Percentiles rank a stretch among this genome's conserved stretches.
Conservation (phyloP, 2,329 filamentous ascomycete species). For the Neoascochyta sp. region DNA sequence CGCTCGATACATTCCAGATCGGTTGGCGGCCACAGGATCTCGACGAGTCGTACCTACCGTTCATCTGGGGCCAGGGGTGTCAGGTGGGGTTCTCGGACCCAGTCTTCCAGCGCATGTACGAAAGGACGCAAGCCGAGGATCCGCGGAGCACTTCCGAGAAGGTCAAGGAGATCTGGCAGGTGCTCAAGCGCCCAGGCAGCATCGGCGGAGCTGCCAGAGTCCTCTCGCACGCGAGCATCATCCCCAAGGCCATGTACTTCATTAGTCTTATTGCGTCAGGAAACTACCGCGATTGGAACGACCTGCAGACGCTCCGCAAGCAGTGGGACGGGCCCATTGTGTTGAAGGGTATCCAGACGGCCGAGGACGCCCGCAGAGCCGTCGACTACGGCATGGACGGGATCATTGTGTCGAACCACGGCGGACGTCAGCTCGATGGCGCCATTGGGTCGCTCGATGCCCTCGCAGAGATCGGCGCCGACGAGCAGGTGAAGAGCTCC, state of each 20-base stretch:
- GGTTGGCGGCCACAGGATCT: slow-evolving; percentile 67
- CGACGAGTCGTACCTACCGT: slow-evolving; percentile 59
- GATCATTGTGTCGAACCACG: slow-evolving; percentile 40
- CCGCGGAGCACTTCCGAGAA: slow-evolving; percentile 30
- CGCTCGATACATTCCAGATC: slow-evolving; percentile 67
- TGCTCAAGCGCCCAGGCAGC: slow-evolving; percentile 36
- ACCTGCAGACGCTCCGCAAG: slow-evolving; percentile 30
- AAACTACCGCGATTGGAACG: slow-evolving; percentile 34
- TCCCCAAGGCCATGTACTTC: slow-evolving; percentile 39
- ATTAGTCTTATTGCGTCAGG: slow-evolving; percentile 35
- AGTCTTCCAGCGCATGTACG: slow-evolving; percentile 34
- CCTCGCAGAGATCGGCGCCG: slow-evolving; percentile 34
- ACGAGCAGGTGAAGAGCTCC: slow-evolving; percentile 29
- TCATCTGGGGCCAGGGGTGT: slow-evolving; percentile 46
- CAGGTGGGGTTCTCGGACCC: slow-evolving; percentile 38
- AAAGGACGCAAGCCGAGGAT: slow-evolving; percentile 31
- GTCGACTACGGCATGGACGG: slow-evolving; percentile 37
- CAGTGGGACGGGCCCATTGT: slow-evolving; percentile 40
- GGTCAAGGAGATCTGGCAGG: slow-evolving; percentile 35
- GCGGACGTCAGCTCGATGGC: slow-evolving; percentile 37
- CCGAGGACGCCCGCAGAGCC: slow-evolving; percentile 36
- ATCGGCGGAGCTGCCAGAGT: slow-evolving; percentile 32
- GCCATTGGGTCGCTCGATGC: slow-evolving; percentile 35
- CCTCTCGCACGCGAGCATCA: slow-evolving; percentile 28
- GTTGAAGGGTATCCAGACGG: slow-evolving; percentile 39